Evolutionary conservation across 73 alveolate species (phyloP).

Genomic region (Paramecium biaurelia): DNA sequence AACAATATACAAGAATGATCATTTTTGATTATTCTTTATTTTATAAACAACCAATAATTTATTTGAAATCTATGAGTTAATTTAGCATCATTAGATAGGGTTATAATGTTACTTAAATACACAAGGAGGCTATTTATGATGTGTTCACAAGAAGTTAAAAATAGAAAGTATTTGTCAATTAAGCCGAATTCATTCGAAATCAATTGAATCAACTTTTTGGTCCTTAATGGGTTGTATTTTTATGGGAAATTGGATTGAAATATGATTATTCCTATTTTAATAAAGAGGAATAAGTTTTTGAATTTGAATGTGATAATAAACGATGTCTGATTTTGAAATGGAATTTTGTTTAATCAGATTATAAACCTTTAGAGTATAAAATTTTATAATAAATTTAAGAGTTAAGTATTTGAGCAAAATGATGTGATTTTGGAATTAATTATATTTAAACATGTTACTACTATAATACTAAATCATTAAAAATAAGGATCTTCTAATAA

Average conservation of each 20-base stretch:
- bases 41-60: background rate
- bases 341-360: background rate
- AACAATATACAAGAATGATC: background rate
- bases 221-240: conserved; percentile 40
- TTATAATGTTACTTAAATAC: background rate
- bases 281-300: background rate
- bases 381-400: background rate
- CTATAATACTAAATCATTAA: conserved; percentile 6
- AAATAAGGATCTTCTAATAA: conserved; percentile 35
- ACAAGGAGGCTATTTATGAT: background rate
- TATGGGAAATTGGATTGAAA: conserved; percentile 29
- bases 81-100: conserved; percentile 8
- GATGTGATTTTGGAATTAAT: background rate
- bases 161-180: background rate
- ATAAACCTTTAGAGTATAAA: background rate
- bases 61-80: background rate
- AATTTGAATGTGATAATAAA: background rate
- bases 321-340: background rate
- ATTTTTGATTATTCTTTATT: background rate
- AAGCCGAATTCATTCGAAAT: conserved; percentile 20
- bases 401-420: background rate
- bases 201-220: conserved; percentile 1
- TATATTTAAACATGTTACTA: background rate
- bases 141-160: background rate
- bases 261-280: background rate